phyloP scores from a whole-genome alignment of 2,329 filamentous ascomycete species.

The Diaporthe citriasiana region DNA sequence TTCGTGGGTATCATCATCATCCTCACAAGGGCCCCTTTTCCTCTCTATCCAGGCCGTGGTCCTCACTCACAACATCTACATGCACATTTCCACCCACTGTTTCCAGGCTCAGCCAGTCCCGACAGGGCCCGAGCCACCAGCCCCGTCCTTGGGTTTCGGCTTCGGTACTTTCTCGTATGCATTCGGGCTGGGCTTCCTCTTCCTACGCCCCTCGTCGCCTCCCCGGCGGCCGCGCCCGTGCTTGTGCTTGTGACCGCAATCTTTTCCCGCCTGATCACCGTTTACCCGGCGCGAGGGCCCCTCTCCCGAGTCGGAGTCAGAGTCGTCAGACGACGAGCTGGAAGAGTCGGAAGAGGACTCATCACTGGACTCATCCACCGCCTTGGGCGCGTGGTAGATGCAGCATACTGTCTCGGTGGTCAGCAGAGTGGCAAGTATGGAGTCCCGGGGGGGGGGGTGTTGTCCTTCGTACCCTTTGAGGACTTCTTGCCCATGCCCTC shows the following conservation, averaged over 20 bases:
- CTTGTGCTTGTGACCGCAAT: slow-evolving; percentile 27
- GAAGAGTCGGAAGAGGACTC: slow-evolving; percentile 71
- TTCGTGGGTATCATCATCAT: slow-evolving; percentile 30
- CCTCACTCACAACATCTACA: neutral
- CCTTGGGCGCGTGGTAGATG: slow-evolving; percentile 92
- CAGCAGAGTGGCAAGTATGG: neutral
- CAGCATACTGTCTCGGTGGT: slow-evolving; percentile 81
- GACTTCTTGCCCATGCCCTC: slow-evolving; percentile 94
- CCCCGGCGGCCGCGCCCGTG: slow-evolving; percentile 35
- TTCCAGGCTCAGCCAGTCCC: slow-evolving; percentile 13
- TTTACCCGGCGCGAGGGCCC: slow-evolving; percentile 56
- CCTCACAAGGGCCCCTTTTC: neutral
- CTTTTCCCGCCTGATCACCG: slow-evolving; percentile 36
- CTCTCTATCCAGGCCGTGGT: neutral
- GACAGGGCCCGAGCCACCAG: slow-evolving; percentile 32
- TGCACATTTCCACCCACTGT: neutral
- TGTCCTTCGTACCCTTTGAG: slow-evolving; percentile 78
- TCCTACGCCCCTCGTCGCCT: slow-evolving; percentile 10
- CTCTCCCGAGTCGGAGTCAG: slow-evolving; percentile 54
- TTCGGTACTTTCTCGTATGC: slow-evolving; percentile 43
- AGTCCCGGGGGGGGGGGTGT: neutral
- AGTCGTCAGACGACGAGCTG: slow-evolving; percentile 59
- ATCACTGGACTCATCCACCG: slow-evolving; percentile 85
- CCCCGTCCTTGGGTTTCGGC: slow-evolving; percentile 39
- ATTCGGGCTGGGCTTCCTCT: slow-evolving; percentile 43